phyloP scores from a whole-genome alignment of 2,329 filamentous ascomycete species.

The Fusarium succisae region DNA sequence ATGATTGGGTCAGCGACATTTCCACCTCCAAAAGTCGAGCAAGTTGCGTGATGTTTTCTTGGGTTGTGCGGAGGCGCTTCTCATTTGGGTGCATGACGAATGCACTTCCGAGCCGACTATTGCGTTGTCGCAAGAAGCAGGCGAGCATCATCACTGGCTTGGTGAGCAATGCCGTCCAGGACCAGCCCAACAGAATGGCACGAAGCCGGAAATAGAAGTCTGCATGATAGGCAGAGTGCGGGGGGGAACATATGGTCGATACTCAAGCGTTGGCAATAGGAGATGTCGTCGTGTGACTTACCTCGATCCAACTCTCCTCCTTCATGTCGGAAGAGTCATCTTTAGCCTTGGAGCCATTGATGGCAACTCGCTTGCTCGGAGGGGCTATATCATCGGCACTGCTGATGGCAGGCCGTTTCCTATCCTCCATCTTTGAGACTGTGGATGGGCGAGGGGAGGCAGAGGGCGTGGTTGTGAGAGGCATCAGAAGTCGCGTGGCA shows the following conservation, averaged over 20 bases:
- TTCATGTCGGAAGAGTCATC: conserved; percentile 65
- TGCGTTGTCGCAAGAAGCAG: conserved; percentile 43
- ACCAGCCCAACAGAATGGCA: conserved; percentile 43
- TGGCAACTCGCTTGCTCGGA: conserved; percentile 89
- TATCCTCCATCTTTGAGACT: conserved; percentile 98
- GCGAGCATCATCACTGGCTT: conserved; percentile 50
- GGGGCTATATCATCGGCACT: conserved; percentile 85
- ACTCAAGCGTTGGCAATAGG: conserved; percentile 28
- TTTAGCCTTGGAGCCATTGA: conserved; percentile 76
- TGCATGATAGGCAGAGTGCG: conserved; percentile 17
- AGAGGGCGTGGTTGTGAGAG: conserved; percentile 79
- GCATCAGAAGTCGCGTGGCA: conserved; percentile 74
- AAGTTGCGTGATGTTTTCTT: conserved; percentile 33
- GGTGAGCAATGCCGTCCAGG: conserved; percentile 49
- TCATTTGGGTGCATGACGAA: conserved; percentile 31
- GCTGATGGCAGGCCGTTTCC: conserved; percentile 90
- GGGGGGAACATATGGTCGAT: conserved; percentile 16
- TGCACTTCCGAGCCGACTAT: conserved; percentile 43
- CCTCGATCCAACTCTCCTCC: conserved; percentile 71
- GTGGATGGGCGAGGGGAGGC: conserved; percentile 79
- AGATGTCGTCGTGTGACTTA: conserved; percentile 60
- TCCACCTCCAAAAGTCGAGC: conserved; percentile 30
- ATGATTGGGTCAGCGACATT: conserved; percentile 40
- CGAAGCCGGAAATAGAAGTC: conserved; percentile 29
- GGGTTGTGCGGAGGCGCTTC: conserved; percentile 30